Evolutionary conservation across 306 rosid genomes (phyloP).

Genomic region (Cucumis hystrix): DNA sequence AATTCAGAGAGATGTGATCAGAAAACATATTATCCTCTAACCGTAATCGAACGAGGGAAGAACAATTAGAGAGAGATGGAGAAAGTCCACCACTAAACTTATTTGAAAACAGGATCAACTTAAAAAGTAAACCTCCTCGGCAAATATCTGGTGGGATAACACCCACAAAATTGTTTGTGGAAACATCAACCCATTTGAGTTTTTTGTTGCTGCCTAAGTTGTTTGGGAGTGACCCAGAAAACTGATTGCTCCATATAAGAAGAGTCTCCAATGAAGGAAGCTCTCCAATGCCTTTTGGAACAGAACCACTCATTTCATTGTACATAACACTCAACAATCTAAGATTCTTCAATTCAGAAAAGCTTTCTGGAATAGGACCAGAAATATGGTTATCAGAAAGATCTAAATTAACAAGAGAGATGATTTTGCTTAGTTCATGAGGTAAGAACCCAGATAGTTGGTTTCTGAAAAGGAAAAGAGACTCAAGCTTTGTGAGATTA

Average conservation of each 20-base stretch:
- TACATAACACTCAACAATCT: slow-evolving; percentile 68
- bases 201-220: slow-evolving; percentile 60
- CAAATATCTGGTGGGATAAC: slow-evolving; percentile 64
- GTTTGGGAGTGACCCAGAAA: slow-evolving; percentile 58
- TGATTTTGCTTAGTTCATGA: slow-evolving; percentile 41
- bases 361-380: slow-evolving; percentile 69
- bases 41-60: slow-evolving; percentile 85
- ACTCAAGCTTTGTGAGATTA: slow-evolving; percentile 53
- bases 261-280: slow-evolving; percentile 83
- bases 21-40: slow-evolving; percentile 68
- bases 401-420: slow-evolving; percentile 44
- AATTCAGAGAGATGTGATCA: slow-evolving; percentile 50
- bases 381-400: slow-evolving; percentile 74
- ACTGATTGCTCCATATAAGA: slow-evolving; percentile 68
- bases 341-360: slow-evolving; percentile 52
- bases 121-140: slow-evolving; percentile 29
- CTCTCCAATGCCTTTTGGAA: slow-evolving; percentile 55
- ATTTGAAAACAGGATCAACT: slow-evolving; percentile 81
- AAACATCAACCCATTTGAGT: slow-evolving; percentile 77
- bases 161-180: slow-evolving; percentile 59
- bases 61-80: slow-evolving; percentile 48
- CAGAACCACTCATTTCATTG: slow-evolving; percentile 66
- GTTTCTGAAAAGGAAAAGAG: slow-evolving; percentile 76
- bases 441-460: slow-evolving; percentile 59
- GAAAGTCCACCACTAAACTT: slow-evolving; percentile 49